These are phyloP conservation scores for Datisca glomerata DNA, from an alignment of 306 rosid species.

Conservation along the genomic window DNA sequence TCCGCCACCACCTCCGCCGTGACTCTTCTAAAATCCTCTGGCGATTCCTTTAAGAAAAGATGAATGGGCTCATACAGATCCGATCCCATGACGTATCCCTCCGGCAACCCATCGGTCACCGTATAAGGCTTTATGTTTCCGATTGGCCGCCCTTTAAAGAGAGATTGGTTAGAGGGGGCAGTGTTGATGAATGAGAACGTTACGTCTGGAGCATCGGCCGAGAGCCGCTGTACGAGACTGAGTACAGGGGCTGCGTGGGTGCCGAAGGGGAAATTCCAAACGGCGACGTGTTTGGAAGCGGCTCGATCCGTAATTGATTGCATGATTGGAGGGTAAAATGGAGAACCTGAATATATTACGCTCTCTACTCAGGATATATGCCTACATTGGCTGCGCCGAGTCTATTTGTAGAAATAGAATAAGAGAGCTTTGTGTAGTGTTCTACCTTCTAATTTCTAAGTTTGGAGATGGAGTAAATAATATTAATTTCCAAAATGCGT, in stretches of 20 bases:
- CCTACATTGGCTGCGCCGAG: too few relatives aligned
- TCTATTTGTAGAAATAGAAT: too few relatives aligned
- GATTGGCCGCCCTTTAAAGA: slow-evolving; percentile 6
- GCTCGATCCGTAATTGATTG: too few relatives aligned
- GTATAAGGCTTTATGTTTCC: slow-evolving; percentile 21
- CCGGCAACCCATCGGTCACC: slow-evolving; percentile 50
- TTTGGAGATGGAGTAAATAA: too few relatives aligned
- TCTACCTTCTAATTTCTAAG: too few relatives aligned
- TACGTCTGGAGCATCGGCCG: slow-evolving; percentile 17
- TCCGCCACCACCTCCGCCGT: slow-evolving; percentile 21
- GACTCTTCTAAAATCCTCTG: slow-evolving; percentile 18
- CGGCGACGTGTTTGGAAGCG: slow-evolving; percentile 37
- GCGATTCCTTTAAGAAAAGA: slow-evolving; percentile 28
- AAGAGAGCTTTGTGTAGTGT: too few relatives aligned
- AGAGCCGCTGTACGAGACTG: slow-evolving; percentile 22
- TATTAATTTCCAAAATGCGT: too few relatives aligned
- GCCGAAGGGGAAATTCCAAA: slow-evolving; percentile 62
- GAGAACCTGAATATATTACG: too few relatives aligned
- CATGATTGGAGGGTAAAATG: too few relatives aligned
- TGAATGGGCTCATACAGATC: slow-evolving; percentile 14
- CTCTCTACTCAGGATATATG: too few relatives aligned
- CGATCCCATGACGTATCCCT: slow-evolving; percentile 14
- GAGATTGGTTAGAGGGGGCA: slow-evolving; percentile 12
- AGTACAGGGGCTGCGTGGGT: slow-evolving; percentile 57
- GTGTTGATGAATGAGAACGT: slow-evolving; percentile 53